A percentile compares a stretch with the other conserved stretches of the same genome.
Conservation (phyloP, 2,329 filamentous ascomycete genomes). For the Alternaria infectoria region DNA sequence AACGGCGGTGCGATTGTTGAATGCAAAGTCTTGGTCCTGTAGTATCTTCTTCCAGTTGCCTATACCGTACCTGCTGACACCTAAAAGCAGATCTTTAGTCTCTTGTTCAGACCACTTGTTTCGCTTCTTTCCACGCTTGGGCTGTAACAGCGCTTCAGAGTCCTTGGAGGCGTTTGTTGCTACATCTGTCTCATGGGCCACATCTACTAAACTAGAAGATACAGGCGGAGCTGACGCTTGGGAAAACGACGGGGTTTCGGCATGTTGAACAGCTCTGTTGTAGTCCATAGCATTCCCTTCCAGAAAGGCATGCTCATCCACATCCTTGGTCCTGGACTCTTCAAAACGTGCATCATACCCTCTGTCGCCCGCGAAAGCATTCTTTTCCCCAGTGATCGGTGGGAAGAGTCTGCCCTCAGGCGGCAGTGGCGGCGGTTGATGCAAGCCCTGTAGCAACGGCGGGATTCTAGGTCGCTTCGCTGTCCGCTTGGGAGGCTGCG, state of each 20-base stretch:
- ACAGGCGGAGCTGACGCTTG: background rate
- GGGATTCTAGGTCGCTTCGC: conserved; percentile 51
- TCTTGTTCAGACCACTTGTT: conserved; percentile 69
- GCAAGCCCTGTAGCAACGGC: conserved; percentile 63
- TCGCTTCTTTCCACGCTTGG: conserved; percentile 58
- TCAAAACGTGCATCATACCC: conserved; percentile 17
- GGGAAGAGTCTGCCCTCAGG: conserved; percentile 64
- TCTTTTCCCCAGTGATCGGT: conserved; percentile 62
- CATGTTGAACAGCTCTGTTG: background rate
- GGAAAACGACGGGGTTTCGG: background rate
- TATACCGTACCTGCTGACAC: conserved; percentile 66
- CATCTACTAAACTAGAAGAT: background rate
- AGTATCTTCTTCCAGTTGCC: conserved; percentile 70
- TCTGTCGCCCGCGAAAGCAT: conserved; percentile 22
- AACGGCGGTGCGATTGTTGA: conserved; percentile 64
- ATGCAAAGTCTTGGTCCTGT: conserved; percentile 61
- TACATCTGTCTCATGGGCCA: background rate
- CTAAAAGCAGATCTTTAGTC: conserved; percentile 63
- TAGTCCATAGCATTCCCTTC: background rate
- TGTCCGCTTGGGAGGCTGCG: conserved; percentile 38
- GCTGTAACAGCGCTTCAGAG: conserved; percentile 16
- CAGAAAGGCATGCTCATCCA: conserved; percentile 9
- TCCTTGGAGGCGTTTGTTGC: background rate
- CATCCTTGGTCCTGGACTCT: conserved; percentile 15
- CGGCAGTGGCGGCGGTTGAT: conserved; percentile 64